Evolutionary conservation across 2,329 filamentous ascomycete genomes (phyloP).

Genomic region (Clarireedia sp.): DNA sequence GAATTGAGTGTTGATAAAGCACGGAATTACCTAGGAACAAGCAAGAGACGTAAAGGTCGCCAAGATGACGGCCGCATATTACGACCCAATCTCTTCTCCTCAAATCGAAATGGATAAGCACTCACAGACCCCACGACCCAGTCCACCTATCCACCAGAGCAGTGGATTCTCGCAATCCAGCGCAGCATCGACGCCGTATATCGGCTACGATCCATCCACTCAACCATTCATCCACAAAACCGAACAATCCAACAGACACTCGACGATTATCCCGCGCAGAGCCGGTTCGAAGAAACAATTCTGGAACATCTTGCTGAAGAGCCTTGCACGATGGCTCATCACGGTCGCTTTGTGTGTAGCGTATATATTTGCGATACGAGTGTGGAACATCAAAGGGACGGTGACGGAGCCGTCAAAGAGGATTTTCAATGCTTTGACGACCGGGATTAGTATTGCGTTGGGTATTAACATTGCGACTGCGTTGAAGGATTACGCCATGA

Average conservation of each 20-base stretch:
- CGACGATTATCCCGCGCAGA: not conserved
- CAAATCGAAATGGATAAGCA: not conserved
- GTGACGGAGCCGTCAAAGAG: conserved; percentile 32
- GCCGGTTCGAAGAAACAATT: conserved; percentile 20
- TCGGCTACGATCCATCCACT: not conserved
- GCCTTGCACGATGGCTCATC: conserved; percentile 18
- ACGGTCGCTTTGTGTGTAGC: conserved; percentile 20
- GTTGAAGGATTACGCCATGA: conserved; percentile 37
- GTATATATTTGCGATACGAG: conserved; percentile 15
- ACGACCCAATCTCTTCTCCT: not conserved
- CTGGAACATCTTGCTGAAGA: conserved; percentile 20
- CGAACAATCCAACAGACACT: not conserved
- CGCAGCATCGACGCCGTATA: not conserved
- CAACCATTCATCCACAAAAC: not conserved
- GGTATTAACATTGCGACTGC: conserved; percentile 36
- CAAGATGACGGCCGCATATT: not conserved
- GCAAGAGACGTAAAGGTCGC: not conserved
- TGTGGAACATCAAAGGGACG: conserved; percentile 21
- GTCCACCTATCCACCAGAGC: not conserved
- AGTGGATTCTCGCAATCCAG: not conserved
- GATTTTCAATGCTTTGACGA: conserved; percentile 38
- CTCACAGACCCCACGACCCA: not conserved
- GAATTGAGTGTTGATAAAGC: no score
- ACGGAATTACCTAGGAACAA: no score
- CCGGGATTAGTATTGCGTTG: conserved; percentile 36